phyloP scores from a whole-genome alignment of 1,284 basidiomycete genomes.

The Sporisorium scitamineum region DNA sequence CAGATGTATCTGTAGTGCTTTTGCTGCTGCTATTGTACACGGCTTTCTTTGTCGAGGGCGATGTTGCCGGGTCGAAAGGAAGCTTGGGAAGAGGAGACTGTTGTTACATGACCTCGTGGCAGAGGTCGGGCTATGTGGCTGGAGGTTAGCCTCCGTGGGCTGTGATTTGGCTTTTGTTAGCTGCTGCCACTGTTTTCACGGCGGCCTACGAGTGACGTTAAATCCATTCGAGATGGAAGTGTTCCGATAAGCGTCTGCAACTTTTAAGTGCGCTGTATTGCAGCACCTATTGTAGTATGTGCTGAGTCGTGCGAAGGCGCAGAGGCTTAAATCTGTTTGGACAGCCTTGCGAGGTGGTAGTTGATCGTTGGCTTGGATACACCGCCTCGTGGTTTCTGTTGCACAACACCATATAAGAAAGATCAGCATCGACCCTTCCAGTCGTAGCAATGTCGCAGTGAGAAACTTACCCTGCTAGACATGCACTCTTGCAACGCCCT shows the following conservation, averaged over 20 bases:
- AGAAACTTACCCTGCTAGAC: slow-evolving; percentile 79
- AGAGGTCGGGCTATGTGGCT: not conserved
- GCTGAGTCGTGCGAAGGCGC: not conserved
- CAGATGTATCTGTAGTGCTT: not conserved
- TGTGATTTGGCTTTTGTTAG: not conserved
- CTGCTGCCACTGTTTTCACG: not conserved
- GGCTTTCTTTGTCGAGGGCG: not conserved
- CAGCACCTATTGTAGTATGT: not conserved
- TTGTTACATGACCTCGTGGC: slow-evolving; percentile 5
- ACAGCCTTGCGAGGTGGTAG: slow-evolving; percentile 66
- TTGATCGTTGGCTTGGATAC: slow-evolving; percentile 65
- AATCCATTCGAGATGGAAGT: not conserved
- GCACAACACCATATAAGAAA: not conserved
- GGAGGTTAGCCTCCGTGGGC: not conserved
- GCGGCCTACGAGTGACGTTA: not conserved
- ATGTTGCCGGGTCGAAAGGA: not conserved
- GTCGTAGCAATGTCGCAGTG: not conserved
- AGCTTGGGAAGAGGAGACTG: slow-evolving; percentile 1
- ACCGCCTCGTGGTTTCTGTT: slow-evolving; percentile 43
- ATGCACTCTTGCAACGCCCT: slow-evolving; percentile 84
- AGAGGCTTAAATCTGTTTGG: slow-evolving; percentile 53
- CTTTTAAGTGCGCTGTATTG: not conserved
- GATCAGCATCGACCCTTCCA: not conserved
- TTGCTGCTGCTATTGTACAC: slow-evolving; percentile 14
- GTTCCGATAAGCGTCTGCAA: not conserved